phyloP scores from a whole-genome alignment of 495 filamentous ascomycete species.

The Podospora pseudoanserina region DNA sequence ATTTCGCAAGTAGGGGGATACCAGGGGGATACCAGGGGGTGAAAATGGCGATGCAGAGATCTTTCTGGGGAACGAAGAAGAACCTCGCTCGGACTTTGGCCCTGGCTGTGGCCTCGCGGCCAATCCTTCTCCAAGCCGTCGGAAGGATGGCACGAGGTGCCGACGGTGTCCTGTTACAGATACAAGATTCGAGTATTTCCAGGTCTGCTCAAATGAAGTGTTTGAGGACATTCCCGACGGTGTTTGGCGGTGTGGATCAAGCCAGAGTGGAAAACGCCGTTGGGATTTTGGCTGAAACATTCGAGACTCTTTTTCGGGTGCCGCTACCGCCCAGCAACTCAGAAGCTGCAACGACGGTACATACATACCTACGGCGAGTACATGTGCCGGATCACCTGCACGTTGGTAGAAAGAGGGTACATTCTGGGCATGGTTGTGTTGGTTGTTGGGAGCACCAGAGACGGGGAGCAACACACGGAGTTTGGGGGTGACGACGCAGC shows the following conservation, averaged over 20 bases:
- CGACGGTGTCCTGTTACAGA: neutral
- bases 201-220: neutral
- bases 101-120: neutral
- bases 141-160: constrained; percentile 1
- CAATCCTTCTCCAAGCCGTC: neutral
- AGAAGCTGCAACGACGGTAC: neutral
- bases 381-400: neutral
- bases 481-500: neutral
- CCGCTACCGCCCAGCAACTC: neutral
- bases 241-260: neutral
- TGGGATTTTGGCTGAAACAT: neutral
- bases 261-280: neutral
- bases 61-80: neutral
- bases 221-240: constrained; percentile 2
- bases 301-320: neutral
- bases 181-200: neutral
- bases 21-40: neutral
- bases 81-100: constrained; percentile 4
- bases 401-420: neutral
- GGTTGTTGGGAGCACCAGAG: neutral
- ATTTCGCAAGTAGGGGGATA: neutral
- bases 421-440: neutral
- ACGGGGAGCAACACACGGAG: neutral
- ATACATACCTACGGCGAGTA: neutral
- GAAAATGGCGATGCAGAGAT: constrained; percentile 1